Evolutionary conservation across 306 rosid genomes (phyloP).

Genomic region (Vigna hirtella): DNA sequence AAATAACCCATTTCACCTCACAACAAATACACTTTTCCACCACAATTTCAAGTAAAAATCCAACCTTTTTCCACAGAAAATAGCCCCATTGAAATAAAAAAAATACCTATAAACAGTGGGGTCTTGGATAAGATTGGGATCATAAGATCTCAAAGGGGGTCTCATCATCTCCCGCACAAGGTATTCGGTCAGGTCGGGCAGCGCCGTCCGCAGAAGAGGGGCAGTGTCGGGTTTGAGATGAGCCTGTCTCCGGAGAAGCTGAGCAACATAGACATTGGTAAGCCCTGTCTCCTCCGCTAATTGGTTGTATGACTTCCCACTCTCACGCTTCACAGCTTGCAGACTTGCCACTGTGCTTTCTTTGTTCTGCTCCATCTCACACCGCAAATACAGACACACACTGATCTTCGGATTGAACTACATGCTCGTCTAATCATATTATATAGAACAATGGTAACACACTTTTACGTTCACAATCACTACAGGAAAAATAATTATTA

Average conservation of each 20-base stretch:
- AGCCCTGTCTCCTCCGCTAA: constrained; percentile 84
- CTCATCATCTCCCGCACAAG: constrained; percentile 65
- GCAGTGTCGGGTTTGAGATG: constrained; percentile 82
- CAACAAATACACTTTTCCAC: neutral
- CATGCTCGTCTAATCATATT: no score
- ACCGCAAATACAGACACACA: neutral
- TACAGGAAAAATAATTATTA: no score
- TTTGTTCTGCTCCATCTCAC: constrained; percentile 57
- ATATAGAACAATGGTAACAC: no score
- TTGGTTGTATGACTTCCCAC: constrained; percentile 73
- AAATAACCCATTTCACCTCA: neutral
- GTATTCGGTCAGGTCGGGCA: constrained; percentile 70
- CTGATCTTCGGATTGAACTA: neutral
- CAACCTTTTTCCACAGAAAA: neutral
- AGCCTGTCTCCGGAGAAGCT: constrained; percentile 87
- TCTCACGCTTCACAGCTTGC: constrained; percentile 52
- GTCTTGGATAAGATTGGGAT: constrained; percentile 83
- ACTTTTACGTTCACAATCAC: no score
- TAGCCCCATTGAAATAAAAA: neutral
- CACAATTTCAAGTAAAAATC: neutral
- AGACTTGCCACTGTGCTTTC: constrained; percentile 43
- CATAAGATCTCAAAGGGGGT: constrained; percentile 88
- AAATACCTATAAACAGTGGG: constrained; percentile 79
- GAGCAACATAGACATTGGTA: constrained; percentile 93
- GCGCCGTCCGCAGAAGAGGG: constrained; percentile 62